Percentiles rank a stretch among this genome's conserved stretches.
phyloP scores from a whole-genome alignment of 176 grass and related monocot species.

The Aegilops longissima region DNA sequence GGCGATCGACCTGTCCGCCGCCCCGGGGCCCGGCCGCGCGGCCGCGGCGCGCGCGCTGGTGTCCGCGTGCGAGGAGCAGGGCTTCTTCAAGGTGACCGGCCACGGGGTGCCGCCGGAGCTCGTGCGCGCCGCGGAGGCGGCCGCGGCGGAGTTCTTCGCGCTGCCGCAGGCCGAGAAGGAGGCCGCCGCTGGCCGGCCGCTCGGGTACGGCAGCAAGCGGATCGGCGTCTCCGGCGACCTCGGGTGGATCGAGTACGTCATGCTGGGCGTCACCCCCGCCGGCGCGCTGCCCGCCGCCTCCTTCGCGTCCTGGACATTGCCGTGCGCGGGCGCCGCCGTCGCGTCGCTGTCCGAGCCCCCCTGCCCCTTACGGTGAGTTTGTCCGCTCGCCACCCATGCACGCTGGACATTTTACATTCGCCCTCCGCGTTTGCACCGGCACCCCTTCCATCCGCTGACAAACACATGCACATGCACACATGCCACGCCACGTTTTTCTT shows the following conservation, averaged over 20 bases:
- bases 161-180: conserved; percentile 66
- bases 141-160: conserved; percentile 58
- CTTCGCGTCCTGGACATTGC: conserved; percentile 31
- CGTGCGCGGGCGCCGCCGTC: background rate
- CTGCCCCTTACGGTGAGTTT: conserved; percentile 40
- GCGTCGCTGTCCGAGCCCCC: background rate
- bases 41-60: conserved; percentile 51
- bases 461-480: background rate
- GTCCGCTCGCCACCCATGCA: background rate
- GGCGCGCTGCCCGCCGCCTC: conserved; percentile 10
- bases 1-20: conserved; percentile 54
- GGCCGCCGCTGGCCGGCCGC: background rate
- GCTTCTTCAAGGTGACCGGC: conserved; percentile 80
- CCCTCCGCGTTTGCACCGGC: conserved; percentile 26
- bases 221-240: conserved; percentile 77
- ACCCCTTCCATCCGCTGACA: background rate
- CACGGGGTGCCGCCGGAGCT: conserved; percentile 68
- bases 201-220: conserved; percentile 70
- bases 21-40: background rate
- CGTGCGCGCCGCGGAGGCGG: conserved; percentile 51
- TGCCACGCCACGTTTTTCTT: background rate
- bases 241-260: conserved; percentile 89
- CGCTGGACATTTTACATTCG: conserved; percentile 13
- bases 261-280: conserved; percentile 39
- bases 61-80: conserved; percentile 69